A percentile compares a stretch with the other conserved stretches of the same genome.
phyloP scores from a whole-genome alignment of 805 yeast genomes.

The Lipomyces spencermartinsiae region DNA sequence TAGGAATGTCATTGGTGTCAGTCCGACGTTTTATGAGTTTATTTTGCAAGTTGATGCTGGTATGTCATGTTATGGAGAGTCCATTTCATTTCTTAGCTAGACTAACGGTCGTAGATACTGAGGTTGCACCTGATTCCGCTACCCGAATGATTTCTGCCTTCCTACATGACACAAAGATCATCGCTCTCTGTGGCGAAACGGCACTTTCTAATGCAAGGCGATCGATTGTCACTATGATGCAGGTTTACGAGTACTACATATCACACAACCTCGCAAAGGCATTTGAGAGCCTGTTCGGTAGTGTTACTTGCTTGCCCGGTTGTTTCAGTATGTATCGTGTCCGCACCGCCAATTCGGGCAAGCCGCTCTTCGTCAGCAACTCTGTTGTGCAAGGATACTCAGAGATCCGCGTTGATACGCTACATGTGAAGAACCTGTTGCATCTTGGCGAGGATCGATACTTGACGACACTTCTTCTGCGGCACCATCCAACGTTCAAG shows the following conservation, averaged over 20 bases:
- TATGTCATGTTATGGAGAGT: background rate
- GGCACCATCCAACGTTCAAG: conserved; percentile 61
- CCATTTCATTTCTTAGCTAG: background rate
- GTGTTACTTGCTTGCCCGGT: conserved; percentile 70
- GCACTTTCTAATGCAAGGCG: conserved; percentile 59
- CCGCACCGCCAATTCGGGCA: conserved; percentile 61
- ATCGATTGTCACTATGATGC: conserved; percentile 64
- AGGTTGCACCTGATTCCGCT: conserved; percentile 60
- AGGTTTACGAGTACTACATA: conserved; percentile 68
- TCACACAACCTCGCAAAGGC: conserved; percentile 70
- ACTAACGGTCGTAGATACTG: conserved; percentile 49
- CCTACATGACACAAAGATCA: conserved; percentile 60
- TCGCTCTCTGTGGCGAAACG: conserved; percentile 70
- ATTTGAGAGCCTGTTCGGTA: conserved; percentile 65
- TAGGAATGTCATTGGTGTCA: conserved; percentile 63
- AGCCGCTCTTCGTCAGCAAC: conserved; percentile 65
- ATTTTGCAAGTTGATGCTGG: conserved; percentile 68
- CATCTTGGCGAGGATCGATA: conserved; percentile 69
- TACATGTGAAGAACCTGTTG: conserved; percentile 65
- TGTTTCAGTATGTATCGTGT: conserved; percentile 66
- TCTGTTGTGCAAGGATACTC: conserved; percentile 63
- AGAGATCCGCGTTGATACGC: conserved; percentile 62
- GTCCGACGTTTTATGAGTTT: conserved; percentile 62
- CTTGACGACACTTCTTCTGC: conserved; percentile 61
- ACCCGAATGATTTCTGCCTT: conserved; percentile 63